Evolutionary conservation across 106 monocot genomes (phyloP).

Genomic region (Apostasia shenzhenica): DNA sequence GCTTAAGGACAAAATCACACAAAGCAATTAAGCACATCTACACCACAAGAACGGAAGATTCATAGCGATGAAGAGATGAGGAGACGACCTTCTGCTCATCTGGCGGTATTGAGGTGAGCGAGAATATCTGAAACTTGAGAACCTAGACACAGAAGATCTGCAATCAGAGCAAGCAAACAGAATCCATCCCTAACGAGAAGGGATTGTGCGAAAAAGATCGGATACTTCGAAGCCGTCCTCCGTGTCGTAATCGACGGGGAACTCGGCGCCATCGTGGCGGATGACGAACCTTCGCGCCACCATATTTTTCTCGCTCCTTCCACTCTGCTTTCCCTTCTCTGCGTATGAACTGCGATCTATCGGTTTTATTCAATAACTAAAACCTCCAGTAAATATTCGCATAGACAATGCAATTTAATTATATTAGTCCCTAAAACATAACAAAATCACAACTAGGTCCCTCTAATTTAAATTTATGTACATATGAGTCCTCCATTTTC

Average conservation of each 20-base stretch:
- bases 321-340: neutral
- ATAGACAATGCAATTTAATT: no score
- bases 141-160: slow-evolving; percentile 23
- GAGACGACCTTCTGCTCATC: slow-evolving; percentile 63
- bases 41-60: neutral
- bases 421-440: no score
- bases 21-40: no score
- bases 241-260: slow-evolving; percentile 71
- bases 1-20: neutral
- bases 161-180: neutral
- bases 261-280: slow-evolving; percentile 31
- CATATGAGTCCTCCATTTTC: no score
- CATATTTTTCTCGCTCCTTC: slow-evolving; percentile 26
- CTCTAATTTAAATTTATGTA: no score
- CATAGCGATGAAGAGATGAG: neutral
- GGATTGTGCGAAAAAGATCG: neutral
- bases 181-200: neutral
- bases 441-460: no score
- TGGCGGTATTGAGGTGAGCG: slow-evolving; percentile 73
- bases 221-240: slow-evolving; percentile 63
- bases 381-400: no score
- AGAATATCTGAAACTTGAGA: slow-evolving; percentile 84
- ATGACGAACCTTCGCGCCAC: slow-evolving; percentile 63
- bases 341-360: no score
- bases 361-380: no score